A percentile compares a stretch with the other conserved stretches of the same genome.
phyloP scores from a whole-genome alignment of 352 stramenopile species.

The Pythium volutum region DNA sequence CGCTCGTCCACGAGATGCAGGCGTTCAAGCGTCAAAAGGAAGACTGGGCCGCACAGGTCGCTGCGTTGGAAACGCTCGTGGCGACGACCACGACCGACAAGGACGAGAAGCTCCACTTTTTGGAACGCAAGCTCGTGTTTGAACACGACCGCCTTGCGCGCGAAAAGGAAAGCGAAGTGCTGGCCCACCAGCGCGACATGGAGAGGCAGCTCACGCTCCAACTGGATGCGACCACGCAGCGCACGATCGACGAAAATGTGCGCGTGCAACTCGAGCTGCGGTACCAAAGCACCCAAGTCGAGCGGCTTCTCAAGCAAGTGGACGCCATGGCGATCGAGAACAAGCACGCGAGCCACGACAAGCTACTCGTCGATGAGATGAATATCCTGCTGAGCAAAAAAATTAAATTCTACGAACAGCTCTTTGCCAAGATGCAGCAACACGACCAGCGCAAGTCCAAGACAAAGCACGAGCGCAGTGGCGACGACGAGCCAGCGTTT shows the following conservation, averaged over 20 bases:
- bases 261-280: slow-evolving; percentile 56
- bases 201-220: slow-evolving; percentile 47
- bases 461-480: not conserved
- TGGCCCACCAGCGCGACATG: slow-evolving; percentile 42
- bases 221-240: slow-evolving; percentile 57
- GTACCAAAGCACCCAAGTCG: slow-evolving; percentile 56
- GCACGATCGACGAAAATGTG: slow-evolving; percentile 65
- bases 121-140: slow-evolving; percentile 59
- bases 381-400: slow-evolving; percentile 52
- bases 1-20: slow-evolving; percentile 34
- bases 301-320: slow-evolving; percentile 49
- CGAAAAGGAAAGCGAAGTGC: slow-evolving; percentile 48
- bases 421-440: slow-evolving; percentile 62
- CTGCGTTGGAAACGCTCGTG: slow-evolving; percentile 30
- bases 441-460: slow-evolving; percentile 33
- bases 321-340: slow-evolving; percentile 40
- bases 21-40: slow-evolving; percentile 38
- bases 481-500: not conserved
- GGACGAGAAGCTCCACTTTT: slow-evolving; percentile 41
- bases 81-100: slow-evolving; percentile 30
- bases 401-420: slow-evolving; percentile 64
- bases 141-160: slow-evolving; percentile 51
- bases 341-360: slow-evolving; percentile 37
- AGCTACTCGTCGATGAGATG: slow-evolving; percentile 65
- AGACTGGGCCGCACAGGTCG: slow-evolving; percentile 29